A percentile compares a stretch with the other conserved stretches of the same genome.
Evolutionary conservation across 2,329 filamentous ascomycete species (phyloP).

Genomic region (Akanthomyces uredinophilus): DNA sequence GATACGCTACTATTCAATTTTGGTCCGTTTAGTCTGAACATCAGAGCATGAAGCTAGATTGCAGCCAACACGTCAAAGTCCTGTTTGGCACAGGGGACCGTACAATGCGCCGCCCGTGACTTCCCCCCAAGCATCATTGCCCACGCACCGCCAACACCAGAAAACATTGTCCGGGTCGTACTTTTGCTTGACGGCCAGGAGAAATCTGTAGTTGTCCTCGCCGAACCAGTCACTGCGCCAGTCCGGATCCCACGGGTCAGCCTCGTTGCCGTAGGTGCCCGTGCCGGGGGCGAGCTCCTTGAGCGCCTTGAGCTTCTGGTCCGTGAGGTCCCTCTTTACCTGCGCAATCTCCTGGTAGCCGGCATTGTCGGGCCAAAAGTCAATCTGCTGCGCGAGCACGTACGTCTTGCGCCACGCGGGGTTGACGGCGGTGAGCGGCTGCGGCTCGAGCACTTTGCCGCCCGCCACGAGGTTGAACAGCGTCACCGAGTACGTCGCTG

Average conservation of each 20-base stretch:
- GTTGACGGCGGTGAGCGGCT: not conserved
- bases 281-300: not conserved
- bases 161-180: constrained; percentile 3
- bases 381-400: not conserved
- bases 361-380: not conserved
- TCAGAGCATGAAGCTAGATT: not conserved
- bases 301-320: constrained; percentile 2
- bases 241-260: not conserved
- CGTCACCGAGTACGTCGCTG: not conserved
- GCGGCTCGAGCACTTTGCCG: not conserved
- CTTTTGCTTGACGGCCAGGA: not conserved
- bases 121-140: not conserved
- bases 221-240: not conserved
- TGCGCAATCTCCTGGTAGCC: not conserved
- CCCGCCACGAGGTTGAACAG: not conserved
- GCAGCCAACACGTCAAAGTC: not conserved
- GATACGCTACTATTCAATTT: no score
- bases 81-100: not conserved
- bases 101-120: not conserved
- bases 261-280: constrained; percentile 3
- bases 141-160: constrained; percentile 3
- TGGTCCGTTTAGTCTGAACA: no score
- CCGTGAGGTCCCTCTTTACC: not conserved
- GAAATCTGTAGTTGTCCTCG: not conserved
- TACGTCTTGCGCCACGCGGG: not conserved